Conservation (phyloP, 75 land plant genomes). For the Cunninghamia lanceolata region DNA sequence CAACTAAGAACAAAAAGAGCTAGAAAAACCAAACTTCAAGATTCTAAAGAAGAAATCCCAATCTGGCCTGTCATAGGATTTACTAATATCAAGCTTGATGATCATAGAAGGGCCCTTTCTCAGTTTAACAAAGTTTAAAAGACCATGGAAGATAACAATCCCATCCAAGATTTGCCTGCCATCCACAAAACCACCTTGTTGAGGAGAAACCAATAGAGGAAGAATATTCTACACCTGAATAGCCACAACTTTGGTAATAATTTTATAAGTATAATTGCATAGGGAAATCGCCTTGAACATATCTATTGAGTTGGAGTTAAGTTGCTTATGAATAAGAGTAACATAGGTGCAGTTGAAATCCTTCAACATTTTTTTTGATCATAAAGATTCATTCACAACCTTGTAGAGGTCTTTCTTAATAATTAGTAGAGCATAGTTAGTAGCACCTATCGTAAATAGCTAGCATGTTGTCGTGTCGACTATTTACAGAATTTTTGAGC, state of each 20-base stretch:
- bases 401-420: too few relatives aligned
- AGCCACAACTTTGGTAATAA: too few relatives aligned
- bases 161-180: background rate
- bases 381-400: too few relatives aligned
- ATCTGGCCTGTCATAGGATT: background rate
- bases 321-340: background rate
- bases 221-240: background rate
- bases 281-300: background rate
- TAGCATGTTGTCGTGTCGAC: too few relatives aligned
- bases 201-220: background rate
- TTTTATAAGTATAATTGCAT: background rate
- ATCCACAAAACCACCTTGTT: background rate
- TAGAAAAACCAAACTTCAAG: background rate
- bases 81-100: background rate
- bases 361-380: too few relatives aligned
- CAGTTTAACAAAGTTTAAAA: too few relatives aligned
- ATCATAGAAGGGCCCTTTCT: background rate
- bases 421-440: too few relatives aligned
- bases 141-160: background rate
- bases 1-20: background rate
- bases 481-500: too few relatives aligned
- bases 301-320: background rate
- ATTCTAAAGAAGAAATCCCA: too few relatives aligned
- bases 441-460: too few relatives aligned
- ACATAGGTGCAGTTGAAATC: too few relatives aligned